Percentiles rank a stretch among this genome's conserved stretches.
Evolutionary conservation across 129 eudicot species (phyloP).

Genomic region (Centrapalus pauciflorus): DNA sequence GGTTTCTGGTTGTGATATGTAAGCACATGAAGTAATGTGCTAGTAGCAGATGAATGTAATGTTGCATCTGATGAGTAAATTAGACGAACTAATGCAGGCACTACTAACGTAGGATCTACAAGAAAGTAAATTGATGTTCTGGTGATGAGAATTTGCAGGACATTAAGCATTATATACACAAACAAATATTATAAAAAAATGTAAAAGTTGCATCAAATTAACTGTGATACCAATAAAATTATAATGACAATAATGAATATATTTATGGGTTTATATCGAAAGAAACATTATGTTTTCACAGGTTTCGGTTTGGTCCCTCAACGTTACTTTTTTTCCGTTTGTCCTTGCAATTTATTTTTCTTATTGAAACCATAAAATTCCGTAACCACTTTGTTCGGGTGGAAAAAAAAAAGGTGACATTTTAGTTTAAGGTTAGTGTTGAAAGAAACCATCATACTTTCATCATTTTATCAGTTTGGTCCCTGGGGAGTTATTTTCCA

Average conservation of each 20-base stretch:
- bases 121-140: background rate
- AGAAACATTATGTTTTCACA: too few species aligned
- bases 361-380: too few species aligned
- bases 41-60: constrained; percentile 36
- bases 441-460: too few species aligned
- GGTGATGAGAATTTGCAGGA: constrained; percentile 2
- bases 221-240: background rate
- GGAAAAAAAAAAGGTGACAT: too few species aligned
- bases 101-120: constrained; percentile 64
- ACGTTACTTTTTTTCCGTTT: too few species aligned
- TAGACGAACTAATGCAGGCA: constrained; percentile 56
- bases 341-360: too few species aligned
- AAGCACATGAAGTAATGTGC: constrained; percentile 50
- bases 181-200: background rate
- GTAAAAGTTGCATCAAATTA: background rate
- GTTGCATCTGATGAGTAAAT: constrained; percentile 42
- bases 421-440: too few species aligned
- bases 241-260: background rate
- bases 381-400: too few species aligned
- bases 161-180: background rate
- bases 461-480: too few species aligned
- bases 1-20: constrained; percentile 49
- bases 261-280: too few species aligned
- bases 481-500: too few species aligned
- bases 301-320: too few species aligned